Evolutionary conservation across 2,329 filamentous ascomycete genomes (phyloP), one percentile per base, ranked within the genome.

Genomic region (Curvularia eragrostidis): DNA sequence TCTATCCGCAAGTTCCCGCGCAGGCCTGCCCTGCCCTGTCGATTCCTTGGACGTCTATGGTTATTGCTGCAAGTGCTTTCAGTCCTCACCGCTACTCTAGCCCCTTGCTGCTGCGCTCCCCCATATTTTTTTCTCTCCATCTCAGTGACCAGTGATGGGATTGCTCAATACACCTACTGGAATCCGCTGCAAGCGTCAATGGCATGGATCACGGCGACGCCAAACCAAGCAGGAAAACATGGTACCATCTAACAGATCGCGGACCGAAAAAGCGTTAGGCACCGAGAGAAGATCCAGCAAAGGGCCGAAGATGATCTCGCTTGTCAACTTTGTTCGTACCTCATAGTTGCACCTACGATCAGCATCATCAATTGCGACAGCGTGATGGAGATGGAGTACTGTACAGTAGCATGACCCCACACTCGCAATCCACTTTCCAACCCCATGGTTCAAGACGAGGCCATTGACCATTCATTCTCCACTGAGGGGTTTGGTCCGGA

Each of bases 291-390:
- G 48, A 39, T 38, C 23, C 60, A 52, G 49, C 39, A 18, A 59
- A 58, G 54, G 56, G 23, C 61, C 61, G 59, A 64, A 41, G 36
- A 43, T 58, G 43, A 54, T 54, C 54, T 47, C 54, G 43, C 44
- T 62, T 48, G 39, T 34, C 49, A 65, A 61, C 61, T 61, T 64
- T 65, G 56, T 65, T 65, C 43, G 19, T 49, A 65, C 63, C 47
- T 65, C 61, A 62, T 49, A 32, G 15, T 53, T 47, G 42, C 36
- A 47, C 24, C 12, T 24, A 15, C 6, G n/a, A 30, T 30, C 23
- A 53, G 44, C 32, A 34, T 18, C 24, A 34, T 28, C 15, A 48
- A 48, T 21, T 41, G 23, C 32, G 5, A 52, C 28, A 9, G 19
- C 8, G 6, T 24, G 13, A 19, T 34, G 28, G 23, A 21, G 8